phyloP scores from a whole-genome alignment of 257 asterid genomes.

The Solanum ossicruentum region DNA sequence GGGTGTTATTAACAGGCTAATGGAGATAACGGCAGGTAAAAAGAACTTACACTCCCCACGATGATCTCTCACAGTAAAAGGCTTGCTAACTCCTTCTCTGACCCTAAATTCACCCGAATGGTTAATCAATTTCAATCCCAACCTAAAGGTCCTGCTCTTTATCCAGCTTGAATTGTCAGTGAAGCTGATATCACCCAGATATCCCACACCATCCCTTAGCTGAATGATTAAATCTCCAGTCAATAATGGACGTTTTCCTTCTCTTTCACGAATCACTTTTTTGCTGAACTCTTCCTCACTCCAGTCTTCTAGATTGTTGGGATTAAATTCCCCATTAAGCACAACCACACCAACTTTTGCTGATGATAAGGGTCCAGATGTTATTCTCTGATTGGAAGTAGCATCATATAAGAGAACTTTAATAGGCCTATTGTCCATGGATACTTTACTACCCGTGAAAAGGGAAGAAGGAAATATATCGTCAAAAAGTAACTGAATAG shows the following conservation, averaged over 20 bases:
- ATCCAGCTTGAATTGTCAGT: conserved; percentile 94
- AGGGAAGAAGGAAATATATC: conserved; percentile 29
- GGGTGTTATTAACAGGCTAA: not conserved
- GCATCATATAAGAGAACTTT: conserved; percentile 39
- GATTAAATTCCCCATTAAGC: conserved; percentile 69
- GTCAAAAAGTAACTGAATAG: conserved; percentile 38
- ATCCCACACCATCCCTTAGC: conserved; percentile 59
- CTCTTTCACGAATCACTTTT: conserved; percentile 42
- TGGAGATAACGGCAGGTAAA: not conserved
- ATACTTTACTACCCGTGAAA: conserved; percentile 46
- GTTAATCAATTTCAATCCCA: conserved; percentile 35
- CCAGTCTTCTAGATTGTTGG: conserved; percentile 60
- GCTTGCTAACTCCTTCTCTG: conserved; percentile 66
- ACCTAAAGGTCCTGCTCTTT: conserved; percentile 68
- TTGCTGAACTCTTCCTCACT: conserved; percentile 32
- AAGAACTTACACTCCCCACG: conserved; percentile 74
- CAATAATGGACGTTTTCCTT: conserved; percentile 74
- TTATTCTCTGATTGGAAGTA: conserved; percentile 16
- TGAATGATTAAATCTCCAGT: conserved; percentile 41
- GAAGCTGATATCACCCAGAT: conserved; percentile 44
- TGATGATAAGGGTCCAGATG: conserved; percentile 49
- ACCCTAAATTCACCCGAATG: conserved; percentile 18
- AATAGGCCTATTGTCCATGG: conserved; percentile 17
- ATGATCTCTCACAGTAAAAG: conserved; percentile 80
- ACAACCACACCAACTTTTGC: conserved; percentile 36